These are phyloP conservation scores for Nicotiana paniculata DNA, from an alignment of 257 asterid species.

Conservation along the genomic window DNA sequence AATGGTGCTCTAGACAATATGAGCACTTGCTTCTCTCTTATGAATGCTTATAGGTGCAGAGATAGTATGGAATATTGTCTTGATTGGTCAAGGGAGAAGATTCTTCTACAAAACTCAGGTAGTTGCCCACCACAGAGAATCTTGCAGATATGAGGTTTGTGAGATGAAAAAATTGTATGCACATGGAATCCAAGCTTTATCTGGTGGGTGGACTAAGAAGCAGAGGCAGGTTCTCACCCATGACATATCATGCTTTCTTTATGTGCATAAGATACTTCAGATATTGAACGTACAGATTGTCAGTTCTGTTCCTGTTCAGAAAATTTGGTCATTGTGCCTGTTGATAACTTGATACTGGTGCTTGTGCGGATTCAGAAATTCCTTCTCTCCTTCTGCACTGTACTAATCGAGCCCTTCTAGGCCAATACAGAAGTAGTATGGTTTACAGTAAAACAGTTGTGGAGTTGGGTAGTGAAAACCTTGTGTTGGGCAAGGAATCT, in stretches of 20 bases:
- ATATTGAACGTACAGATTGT: background rate
- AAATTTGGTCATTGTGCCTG: background rate
- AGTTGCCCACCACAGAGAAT: constrained; percentile 79
- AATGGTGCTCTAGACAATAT: background rate
- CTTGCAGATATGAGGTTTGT: constrained; percentile 76
- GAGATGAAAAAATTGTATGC: constrained; percentile 85
- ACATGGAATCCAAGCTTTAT: constrained; percentile 76
- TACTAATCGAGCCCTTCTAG: background rate
- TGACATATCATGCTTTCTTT: constrained; percentile 18
- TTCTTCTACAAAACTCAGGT: constrained; percentile 62
- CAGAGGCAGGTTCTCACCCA: constrained; percentile 92
- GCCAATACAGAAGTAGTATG: background rate
- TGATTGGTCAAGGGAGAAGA: constrained; percentile 83
- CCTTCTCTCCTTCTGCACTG: background rate
- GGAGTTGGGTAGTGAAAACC: background rate
- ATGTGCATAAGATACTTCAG: background rate
- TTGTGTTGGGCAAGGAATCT: background rate
- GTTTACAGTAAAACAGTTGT: background rate
- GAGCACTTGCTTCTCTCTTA: constrained; percentile 66
- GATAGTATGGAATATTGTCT: constrained; percentile 47
- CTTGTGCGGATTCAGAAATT: background rate
- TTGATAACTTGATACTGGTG: background rate
- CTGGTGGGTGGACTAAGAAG: constrained; percentile 78
- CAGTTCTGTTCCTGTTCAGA: background rate
- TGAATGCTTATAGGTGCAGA: constrained; percentile 70